Conservation (phyloP, 1,284 basidiomycete species). For the Mycena citricolor region DNA sequence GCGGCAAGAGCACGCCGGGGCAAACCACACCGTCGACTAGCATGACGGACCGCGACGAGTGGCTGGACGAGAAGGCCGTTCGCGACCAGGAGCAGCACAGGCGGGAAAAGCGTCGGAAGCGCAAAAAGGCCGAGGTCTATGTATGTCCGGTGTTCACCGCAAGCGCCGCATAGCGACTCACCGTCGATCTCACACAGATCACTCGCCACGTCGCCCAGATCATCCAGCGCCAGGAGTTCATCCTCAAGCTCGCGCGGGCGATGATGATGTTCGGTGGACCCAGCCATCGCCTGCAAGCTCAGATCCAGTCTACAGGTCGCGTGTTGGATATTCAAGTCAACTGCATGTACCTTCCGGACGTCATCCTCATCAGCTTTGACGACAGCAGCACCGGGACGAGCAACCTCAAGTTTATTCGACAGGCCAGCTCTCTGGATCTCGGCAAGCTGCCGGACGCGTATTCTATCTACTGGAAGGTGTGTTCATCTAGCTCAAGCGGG, state of each 20-base stretch:
- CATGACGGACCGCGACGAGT: slow-evolving; percentile 28
- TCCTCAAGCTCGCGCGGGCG: slow-evolving; percentile 84
- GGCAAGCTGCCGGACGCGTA: slow-evolving; percentile 80
- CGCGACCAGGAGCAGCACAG: slow-evolving; percentile 39
- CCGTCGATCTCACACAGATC: slow-evolving; percentile 49
- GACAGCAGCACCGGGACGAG: slow-evolving; percentile 83
- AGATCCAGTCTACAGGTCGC: slow-evolving; percentile 82
- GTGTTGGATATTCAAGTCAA: slow-evolving; percentile 85
- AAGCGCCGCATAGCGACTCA: neutral
- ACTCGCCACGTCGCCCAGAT: slow-evolving; percentile 89
- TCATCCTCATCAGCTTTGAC: slow-evolving; percentile 82
- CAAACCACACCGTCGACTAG: slow-evolving; percentile 19
- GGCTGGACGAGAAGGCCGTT: slow-evolving; percentile 30
- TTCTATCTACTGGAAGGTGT: slow-evolving; percentile 77
- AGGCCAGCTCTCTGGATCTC: slow-evolving; percentile 72
- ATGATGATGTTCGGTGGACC: slow-evolving; percentile 97
- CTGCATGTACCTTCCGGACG: slow-evolving; percentile 85
- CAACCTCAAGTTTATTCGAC: slow-evolving; percentile 83
- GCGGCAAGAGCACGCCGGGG: slow-evolving; percentile 32
- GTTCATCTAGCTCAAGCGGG: neutral
- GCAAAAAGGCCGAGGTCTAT: slow-evolving; percentile 78
- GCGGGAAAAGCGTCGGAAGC: slow-evolving; percentile 59
- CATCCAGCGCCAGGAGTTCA: slow-evolving; percentile 85
- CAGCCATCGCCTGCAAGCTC: slow-evolving; percentile 84
- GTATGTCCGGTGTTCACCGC: slow-evolving; percentile 41